Evolutionary conservation across 164 flowering plant species (phyloP).

Genomic region (Aristolochia fimbriata): DNA sequence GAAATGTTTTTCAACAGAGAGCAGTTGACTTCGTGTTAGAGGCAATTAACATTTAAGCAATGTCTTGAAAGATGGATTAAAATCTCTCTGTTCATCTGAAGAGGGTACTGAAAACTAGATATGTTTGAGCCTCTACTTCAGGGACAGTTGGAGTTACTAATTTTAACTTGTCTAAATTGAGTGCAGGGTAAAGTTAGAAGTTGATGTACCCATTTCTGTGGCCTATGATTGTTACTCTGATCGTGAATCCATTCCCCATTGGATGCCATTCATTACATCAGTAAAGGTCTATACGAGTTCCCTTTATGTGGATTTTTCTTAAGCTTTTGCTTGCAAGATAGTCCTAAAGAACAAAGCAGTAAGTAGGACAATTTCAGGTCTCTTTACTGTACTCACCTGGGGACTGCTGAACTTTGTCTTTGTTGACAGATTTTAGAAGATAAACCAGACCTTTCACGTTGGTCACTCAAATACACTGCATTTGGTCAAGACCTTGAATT

Average conservation of each 20-base stretch:
- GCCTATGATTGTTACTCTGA: conserved; percentile 77
- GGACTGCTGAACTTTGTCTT: background rate
- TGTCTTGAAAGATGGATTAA: too few relatives aligned
- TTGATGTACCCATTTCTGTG: conserved; percentile 68
- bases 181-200: conserved; percentile 62
- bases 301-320: background rate
- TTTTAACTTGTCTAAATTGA: conserved; percentile 3
- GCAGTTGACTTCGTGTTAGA: too few relatives aligned
- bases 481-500: conserved; percentile 76
- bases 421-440: conserved; percentile 48
- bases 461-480: conserved; percentile 81
- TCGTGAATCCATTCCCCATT: conserved; percentile 75
- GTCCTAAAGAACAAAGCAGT: background rate
- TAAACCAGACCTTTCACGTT: conserved; percentile 74
- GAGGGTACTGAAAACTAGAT: background rate
- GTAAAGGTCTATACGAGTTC: conserved; percentile 45
- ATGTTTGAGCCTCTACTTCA: background rate
- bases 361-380: background rate
- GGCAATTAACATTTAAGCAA: too few relatives aligned
- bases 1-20: too few relatives aligned
- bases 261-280: conserved; percentile 97
- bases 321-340: background rate
- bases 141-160: too few relatives aligned
- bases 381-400: background rate
- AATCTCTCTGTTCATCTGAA: too few relatives aligned